phyloP scores from a whole-genome alignment of 2,329 filamentous ascomycete genomes.

The Pochonia chlamydosporia region DNA sequence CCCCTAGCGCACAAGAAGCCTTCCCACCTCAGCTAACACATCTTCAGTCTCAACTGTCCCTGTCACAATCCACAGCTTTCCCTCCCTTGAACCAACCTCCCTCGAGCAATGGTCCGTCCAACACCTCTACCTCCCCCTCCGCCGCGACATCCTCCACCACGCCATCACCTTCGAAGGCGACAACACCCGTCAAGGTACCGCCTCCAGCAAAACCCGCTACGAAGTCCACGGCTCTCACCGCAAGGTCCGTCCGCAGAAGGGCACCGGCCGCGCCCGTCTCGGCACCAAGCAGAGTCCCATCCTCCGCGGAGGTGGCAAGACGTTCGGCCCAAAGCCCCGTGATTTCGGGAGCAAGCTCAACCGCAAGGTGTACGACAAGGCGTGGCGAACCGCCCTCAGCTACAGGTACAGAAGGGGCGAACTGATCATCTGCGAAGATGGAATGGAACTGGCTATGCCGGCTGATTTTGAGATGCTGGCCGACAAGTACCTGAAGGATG shows the following conservation, averaged over 20 bases:
- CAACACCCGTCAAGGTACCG: slow-evolving; percentile 79
- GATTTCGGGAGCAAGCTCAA: slow-evolving; percentile 83
- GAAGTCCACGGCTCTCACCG: slow-evolving; percentile 78
- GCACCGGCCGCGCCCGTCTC: slow-evolving; percentile 70
- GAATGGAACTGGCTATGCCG: slow-evolving; percentile 60
- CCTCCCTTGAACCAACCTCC: slow-evolving; percentile 73
- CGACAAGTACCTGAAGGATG: slow-evolving; percentile 36
- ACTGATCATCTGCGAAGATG: slow-evolving; percentile 76
- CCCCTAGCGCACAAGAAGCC: neutral
- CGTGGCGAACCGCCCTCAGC: slow-evolving; percentile 88
- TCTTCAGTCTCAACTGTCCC: slow-evolving; percentile 57
- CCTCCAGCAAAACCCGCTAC: slow-evolving; percentile 71
- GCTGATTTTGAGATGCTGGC: slow-evolving; percentile 41
- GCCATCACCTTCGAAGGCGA: slow-evolving; percentile 93
- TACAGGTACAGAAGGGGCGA: slow-evolving; percentile 87
- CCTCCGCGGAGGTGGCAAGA: slow-evolving; percentile 77
- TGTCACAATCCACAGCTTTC: slow-evolving; percentile 86
- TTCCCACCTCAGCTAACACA: slow-evolving; percentile 1
- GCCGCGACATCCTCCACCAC: slow-evolving; percentile 86
- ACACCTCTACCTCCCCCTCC: slow-evolving; percentile 81
- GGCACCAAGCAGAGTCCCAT: slow-evolving; percentile 80
- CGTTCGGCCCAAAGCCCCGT: slow-evolving; percentile 83
- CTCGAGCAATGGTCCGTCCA: slow-evolving; percentile 74
- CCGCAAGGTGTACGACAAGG: slow-evolving; percentile 88
- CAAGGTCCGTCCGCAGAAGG: slow-evolving; percentile 86